phyloP scores from a whole-genome alignment of 2,329 filamentous ascomycete species.

The Drechslerella stenobrocha region DNA sequence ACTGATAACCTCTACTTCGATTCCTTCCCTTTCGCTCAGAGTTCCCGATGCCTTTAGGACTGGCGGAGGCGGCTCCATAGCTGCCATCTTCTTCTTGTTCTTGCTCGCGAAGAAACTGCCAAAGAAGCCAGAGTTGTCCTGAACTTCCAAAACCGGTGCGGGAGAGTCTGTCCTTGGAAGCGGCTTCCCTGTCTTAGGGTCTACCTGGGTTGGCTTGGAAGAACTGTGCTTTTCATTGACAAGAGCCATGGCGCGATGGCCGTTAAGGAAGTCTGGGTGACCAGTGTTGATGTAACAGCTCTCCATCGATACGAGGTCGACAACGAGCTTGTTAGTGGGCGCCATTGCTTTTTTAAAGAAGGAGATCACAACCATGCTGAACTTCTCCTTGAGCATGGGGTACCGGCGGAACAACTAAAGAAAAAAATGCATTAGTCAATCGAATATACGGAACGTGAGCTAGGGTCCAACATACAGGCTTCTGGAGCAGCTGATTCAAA shows the following conservation, averaged over 20 bases:
- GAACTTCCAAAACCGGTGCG: constrained; percentile 65
- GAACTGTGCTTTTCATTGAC: constrained; percentile 88
- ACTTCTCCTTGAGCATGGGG: constrained; percentile 92
- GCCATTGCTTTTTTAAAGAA: constrained; percentile 99
- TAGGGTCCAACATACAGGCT: constrained; percentile 58
- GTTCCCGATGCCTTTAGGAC: constrained; percentile 92
- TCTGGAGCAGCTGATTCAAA: constrained; percentile 82
- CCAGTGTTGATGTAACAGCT: constrained; percentile 97
- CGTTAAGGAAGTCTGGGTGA: constrained; percentile 96
- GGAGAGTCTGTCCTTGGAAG: constrained; percentile 74
- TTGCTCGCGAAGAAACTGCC: constrained; percentile 98
- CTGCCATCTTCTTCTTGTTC: constrained; percentile 99
- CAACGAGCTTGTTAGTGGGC: constrained; percentile 94
- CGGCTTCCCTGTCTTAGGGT: constrained; percentile 98
- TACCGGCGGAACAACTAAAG: constrained; percentile 80
- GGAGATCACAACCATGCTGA: constrained; percentile 83
- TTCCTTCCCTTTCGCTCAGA: constrained; percentile 87
- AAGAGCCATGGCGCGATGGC: constrained; percentile 96
- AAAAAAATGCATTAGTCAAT: background rate
- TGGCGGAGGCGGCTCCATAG: constrained; percentile 93
- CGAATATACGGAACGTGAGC: background rate
- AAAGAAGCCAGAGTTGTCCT: constrained; percentile 79
- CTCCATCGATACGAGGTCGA: constrained; percentile 92
- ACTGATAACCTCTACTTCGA: constrained; percentile 99
- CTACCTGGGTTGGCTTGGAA: constrained; percentile 85